phyloP scores from a whole-genome alignment of 495 filamentous ascomycete species.

The Zalerion maritima region DNA sequence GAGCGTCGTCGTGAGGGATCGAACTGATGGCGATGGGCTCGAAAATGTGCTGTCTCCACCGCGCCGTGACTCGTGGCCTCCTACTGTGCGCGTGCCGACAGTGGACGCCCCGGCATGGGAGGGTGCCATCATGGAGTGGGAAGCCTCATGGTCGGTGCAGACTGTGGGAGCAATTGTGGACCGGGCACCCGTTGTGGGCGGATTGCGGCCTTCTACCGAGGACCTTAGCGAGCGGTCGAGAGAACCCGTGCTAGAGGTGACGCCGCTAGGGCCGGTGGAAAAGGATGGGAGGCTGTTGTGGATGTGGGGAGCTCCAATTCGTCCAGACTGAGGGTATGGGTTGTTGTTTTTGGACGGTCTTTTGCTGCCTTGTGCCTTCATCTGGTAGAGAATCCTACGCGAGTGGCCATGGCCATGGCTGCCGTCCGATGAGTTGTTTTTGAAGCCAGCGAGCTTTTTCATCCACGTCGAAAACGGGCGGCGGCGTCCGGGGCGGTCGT shows the following conservation, averaged over 20 bases:
- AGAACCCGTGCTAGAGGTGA: slow-evolving; percentile 21
- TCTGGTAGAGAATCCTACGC: slow-evolving; percentile 17
- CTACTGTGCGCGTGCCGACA: slow-evolving; percentile 47
- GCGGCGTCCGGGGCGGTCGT: slow-evolving; percentile 44
- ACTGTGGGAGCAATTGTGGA: slow-evolving; percentile 59
- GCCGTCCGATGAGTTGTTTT: slow-evolving; percentile 37
- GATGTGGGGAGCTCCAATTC: slow-evolving; percentile 22
- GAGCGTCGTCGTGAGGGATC: slow-evolving; percentile 83
- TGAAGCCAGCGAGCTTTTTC: slow-evolving; percentile 83
- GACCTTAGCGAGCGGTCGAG: slow-evolving; percentile 34
- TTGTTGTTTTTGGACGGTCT: slow-evolving; percentile 56
- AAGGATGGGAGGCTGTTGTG: slow-evolving; percentile 45
- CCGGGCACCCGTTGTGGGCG: slow-evolving; percentile 47
- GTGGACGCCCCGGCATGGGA: slow-evolving; percentile 57
- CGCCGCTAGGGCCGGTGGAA: slow-evolving; percentile 30
- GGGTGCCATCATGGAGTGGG: slow-evolving; percentile 57
- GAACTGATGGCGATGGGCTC: slow-evolving; percentile 80
- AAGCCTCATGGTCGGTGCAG: slow-evolving; percentile 63
- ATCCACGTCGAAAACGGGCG: slow-evolving; percentile 86
- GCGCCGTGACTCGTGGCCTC: slow-evolving; percentile 46
- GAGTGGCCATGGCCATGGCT: slow-evolving; percentile 15
- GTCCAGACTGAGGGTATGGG: slow-evolving; percentile 60
- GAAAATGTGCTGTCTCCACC: slow-evolving; percentile 85
- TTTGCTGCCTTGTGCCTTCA: slow-evolving; percentile 31
- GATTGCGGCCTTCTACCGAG: slow-evolving; percentile 43